Percentiles rank a stretch among this genome's conserved stretches.
Evolutionary conservation across 441 rosid genomes (phyloP).

Genomic region (Gossypium aridum): DNA sequence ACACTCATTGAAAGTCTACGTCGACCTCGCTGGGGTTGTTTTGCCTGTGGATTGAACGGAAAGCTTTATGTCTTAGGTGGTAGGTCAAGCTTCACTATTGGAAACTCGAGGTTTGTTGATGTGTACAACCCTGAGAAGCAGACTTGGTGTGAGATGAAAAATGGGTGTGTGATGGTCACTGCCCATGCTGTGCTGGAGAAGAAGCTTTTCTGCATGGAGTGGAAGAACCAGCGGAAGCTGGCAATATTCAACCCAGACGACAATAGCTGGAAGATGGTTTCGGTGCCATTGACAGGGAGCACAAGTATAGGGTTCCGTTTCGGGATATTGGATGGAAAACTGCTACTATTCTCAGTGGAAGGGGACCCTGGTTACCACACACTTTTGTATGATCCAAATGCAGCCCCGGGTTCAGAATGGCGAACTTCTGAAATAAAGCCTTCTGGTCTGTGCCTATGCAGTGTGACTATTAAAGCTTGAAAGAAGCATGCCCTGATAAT

Average conservation of each 20-base stretch:
- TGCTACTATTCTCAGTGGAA: slow-evolving; percentile 58
- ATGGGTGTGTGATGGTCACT: slow-evolving; percentile 90
- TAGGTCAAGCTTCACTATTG: slow-evolving; percentile 91
- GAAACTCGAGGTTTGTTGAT: slow-evolving; percentile 75
- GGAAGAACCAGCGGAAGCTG: slow-evolving; percentile 92
- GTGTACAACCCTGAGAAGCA: slow-evolving; percentile 66
- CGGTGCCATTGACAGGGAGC: slow-evolving; percentile 82
- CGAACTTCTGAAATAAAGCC: slow-evolving; percentile 61
- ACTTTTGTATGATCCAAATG: slow-evolving; percentile 70
- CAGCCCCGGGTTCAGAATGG: slow-evolving; percentile 74
- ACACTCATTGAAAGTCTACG: slow-evolving; percentile 66
- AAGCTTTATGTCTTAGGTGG: slow-evolving; percentile 98
- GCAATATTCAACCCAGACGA: slow-evolving; percentile 61
- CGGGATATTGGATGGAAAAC: slow-evolving; percentile 75
- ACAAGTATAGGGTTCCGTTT: slow-evolving; percentile 62
- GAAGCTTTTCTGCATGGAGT: slow-evolving; percentile 83
- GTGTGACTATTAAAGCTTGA: slow-evolving; percentile 81
- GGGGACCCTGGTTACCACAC: slow-evolving; percentile 56
- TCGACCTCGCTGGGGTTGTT: slow-evolving; percentile 90
- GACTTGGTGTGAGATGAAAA: slow-evolving; percentile 78
- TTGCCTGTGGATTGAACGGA: slow-evolving; percentile 73
- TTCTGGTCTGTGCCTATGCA: slow-evolving; percentile 71
- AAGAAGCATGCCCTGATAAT: not conserved
- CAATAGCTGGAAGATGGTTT: slow-evolving; percentile 77
- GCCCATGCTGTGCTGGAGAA: slow-evolving; percentile 81